Evolutionary conservation across 1,284 basidiomycete genomes (phyloP).

Genomic region (Exobasidium cylindrosporum): DNA sequence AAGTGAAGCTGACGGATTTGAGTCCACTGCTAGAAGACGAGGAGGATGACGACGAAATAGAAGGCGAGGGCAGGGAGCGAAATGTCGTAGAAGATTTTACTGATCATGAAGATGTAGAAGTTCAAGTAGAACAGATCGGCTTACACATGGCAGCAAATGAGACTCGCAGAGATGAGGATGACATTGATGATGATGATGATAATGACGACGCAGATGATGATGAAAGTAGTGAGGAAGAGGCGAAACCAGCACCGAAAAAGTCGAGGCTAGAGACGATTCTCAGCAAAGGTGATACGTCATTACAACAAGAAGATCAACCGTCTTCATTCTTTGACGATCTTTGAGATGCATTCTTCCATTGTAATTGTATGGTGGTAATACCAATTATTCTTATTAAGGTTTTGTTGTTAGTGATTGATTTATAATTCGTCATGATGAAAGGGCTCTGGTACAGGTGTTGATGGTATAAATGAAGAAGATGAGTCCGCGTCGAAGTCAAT

Average conservation of each 20-base stretch:
- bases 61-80: constrained; percentile 18
- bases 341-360: constrained; percentile 18
- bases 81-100: not conserved
- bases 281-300: not conserved
- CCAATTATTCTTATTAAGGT: no score
- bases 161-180: constrained; percentile 8
- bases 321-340: constrained; percentile 16
- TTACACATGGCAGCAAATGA: not conserved
- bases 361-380: not conserved
- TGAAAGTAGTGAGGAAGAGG: constrained; percentile 10
- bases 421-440: not conserved
- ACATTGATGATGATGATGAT: not conserved
- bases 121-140: constrained; percentile 19
- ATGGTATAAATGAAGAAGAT: not conserved
- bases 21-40: constrained; percentile 61
- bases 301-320: constrained; percentile 1
- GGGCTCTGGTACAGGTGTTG: not conserved
- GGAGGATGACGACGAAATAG: constrained; percentile 27
- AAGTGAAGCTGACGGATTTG: constrained; percentile 79
- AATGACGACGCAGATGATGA: constrained; percentile 19
- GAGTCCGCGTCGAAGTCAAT: not conserved
- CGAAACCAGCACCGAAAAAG: constrained; percentile 10
- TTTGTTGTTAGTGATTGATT: no score
- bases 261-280: constrained; percentile 8
- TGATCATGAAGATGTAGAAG: constrained; percentile 10